Evolutionary conservation across 1,139 yeast genomes (phyloP), one percentile per base, ranked within the genome.

Genomic region (Saccharomyces hybrid): DNA sequence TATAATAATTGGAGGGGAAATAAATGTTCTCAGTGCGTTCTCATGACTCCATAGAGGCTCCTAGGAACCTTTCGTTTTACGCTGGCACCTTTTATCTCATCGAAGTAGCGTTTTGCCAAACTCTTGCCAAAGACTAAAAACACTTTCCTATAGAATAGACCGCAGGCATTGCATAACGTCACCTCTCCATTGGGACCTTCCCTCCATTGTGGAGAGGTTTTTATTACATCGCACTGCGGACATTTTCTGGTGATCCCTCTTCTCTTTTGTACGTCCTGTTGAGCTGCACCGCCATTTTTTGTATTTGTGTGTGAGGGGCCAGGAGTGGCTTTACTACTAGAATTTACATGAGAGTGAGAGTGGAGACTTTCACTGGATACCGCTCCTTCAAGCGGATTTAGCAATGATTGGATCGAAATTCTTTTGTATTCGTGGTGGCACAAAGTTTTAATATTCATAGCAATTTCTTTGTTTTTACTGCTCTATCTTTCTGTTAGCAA

Each of bases 151-250:
- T 65, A 66, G 52, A 81, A 87, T 51, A 89, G 74, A 0, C 96
- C 96, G 71, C 96, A 89, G 0, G 96, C 96, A 69, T 89, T 89
- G 70, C 96, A 89, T 56, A 89, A 73, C 0, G 95, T 87, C 52
- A 95, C 76, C 13, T 85, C 86, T 0, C 96, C 96, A 57, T 82
- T 81, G 1, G 96, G 96, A 0, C 96, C 96, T 55, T 90, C 77
- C 60, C 96, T 76, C 96, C 96, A 89, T 71, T 89, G 96, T 0
- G 96, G 96, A 1, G 52, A 34, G 1, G 96, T 88, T 57, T 84
- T 88, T 2, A 81, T 78, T n/a, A 87, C 83, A 25, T 85, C 87
- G 69, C 96, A 89, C 59, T 85, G 81, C 55, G 77, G 79, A 65
- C 90, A 84, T 42, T 68, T 64, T 53, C 57, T 55, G 47, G 42